Base-by-base conservation (phyloP, 2,329 filamentous ascomycete species). In the Hypocrella siamensis region DNA sequence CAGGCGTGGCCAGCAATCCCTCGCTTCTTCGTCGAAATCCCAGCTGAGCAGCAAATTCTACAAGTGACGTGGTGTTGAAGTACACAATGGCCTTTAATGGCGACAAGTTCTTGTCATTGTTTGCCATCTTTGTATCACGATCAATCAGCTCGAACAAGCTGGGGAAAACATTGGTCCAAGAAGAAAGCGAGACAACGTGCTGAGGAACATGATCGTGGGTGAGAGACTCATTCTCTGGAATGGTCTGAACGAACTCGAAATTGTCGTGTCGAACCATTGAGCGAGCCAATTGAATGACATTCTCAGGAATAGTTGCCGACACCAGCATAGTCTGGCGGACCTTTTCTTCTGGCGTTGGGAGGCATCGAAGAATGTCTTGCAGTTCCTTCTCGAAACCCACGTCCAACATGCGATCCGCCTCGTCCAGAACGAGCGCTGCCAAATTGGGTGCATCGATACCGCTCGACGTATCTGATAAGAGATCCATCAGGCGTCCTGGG, bases 51-150 rank as follows among this genome's bases (percentile, higher is more conserved):
- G 73, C 72, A 30, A 85, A 60, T 35, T 75, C 64, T 28, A 85
- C 81, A 40, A 79, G 67, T 17, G 71, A 69, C 1, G 80, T 92
- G 16, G 79, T 83, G 45, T 81, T 81, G 52, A 88, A 79, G 60
- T 93, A 98, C 26, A 93, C 62, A 37, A 98, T 92, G n/a, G 84
- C 83, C 65, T 98, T 98, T 70, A 96, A 94, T 0, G 83, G 81
- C 12, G 53, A 53, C 4, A 38, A 45, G 4, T 52, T 51, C 2
- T 44, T 52, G 39, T 63, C 57, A 39, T 53, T 46, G 2, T 40
- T 44, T 15, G 57, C 50, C 17, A 59, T 56, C 19, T 61, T 43
- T n/a, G 65, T 52, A 43, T 79, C 74, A 22, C 68, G 66, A 33
- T 75, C 59, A 29, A 77, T 60, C 31, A 94, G 65, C 54, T 96